These are phyloP conservation scores for Alternaria dauci DNA, from an alignment of 2,329 filamentous ascomycete species.

Conservation along the genomic window DNA sequence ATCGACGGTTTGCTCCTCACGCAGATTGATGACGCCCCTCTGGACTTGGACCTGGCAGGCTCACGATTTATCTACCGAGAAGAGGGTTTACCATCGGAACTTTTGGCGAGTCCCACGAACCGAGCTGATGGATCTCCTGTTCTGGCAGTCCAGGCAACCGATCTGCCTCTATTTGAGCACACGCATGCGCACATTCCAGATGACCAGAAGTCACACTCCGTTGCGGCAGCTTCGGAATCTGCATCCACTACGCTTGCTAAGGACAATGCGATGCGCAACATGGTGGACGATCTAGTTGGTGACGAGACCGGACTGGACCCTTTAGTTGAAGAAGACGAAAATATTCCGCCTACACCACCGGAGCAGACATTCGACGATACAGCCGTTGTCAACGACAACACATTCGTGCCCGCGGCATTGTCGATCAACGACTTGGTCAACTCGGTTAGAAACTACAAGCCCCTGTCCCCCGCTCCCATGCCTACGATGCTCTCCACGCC, in stretches of 20 bases:
- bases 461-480: conserved; percentile 38
- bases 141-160: conserved; percentile 49
- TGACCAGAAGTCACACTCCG: conserved; percentile 47
- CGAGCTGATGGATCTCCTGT: conserved; percentile 53
- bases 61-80: conserved; percentile 63
- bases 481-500: conserved; percentile 38
- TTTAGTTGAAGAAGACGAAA: conserved; percentile 54
- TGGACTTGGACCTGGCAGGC: conserved; percentile 58
- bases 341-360: conserved; percentile 57
- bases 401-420: conserved; percentile 38
- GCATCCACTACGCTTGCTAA: conserved; percentile 54
- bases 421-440: conserved; percentile 51
- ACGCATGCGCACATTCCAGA: conserved; percentile 38
- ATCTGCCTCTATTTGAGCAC: conserved; percentile 45
- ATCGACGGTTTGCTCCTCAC: conserved; percentile 68
- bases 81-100: conserved; percentile 60
- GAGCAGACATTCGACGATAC: conserved; percentile 57
- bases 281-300: conserved; percentile 66
- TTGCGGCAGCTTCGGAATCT: conserved; percentile 56
- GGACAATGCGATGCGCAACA: conserved; percentile 62
- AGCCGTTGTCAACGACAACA: conserved; percentile 42
- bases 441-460: conserved; percentile 48
- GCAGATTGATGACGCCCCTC: conserved; percentile 59
- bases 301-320: conserved; percentile 52
- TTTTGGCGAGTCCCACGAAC: conserved; percentile 56